Base-by-base conservation (phyloP, 257 asterid species). In the Petunia secreta region DNA sequence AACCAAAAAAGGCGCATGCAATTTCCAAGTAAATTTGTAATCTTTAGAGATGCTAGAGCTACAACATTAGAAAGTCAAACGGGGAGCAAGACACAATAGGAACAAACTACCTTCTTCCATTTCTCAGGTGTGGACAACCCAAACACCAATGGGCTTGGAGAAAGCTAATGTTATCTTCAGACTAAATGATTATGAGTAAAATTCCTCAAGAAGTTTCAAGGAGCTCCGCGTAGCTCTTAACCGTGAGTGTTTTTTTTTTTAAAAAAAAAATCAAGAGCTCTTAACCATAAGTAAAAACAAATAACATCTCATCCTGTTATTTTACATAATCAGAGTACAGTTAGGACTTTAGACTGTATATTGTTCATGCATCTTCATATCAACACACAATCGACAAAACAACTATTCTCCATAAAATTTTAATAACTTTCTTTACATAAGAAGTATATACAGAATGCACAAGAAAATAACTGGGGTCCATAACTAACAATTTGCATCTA, bases 81-180 rank as follows among this genome's bases (percentile, higher is more conserved):
- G 41, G 54, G 38, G 75, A 67, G 75, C 54, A 66, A 66, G 54
- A 66, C 52, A 66, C 54, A 67, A 67, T 38, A 43, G 55, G 15
- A 53, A 43, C 15, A 43, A 16, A 68, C 75, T 43, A 68, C 11
- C 15, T n/a, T 43, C 38, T 14, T 66, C 75, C 75, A 67, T 67
- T 67, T n/a, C 40, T 44, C 55, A n/a, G 39, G 44, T 44, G 55
- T 38, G 8, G 9, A 68, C 39, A 41, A n/a, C 16, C 16, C 75
- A 68, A 43, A 38, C 75, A 43, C 75, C 75, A 68, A 68, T 16
- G 44, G 75, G 75, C 75, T 68, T 68, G 55, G 75, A 68, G 41
- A 41, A 43, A 68, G 55, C 75, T 68, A 68, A 43, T 41, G 44
- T 43, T 43, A 43, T 68, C 55, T 68, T 68, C 53, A n/a, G 57